Base-by-base conservation (phyloP, 768 basidiomycete species). In the Epithele typhae region DNA sequence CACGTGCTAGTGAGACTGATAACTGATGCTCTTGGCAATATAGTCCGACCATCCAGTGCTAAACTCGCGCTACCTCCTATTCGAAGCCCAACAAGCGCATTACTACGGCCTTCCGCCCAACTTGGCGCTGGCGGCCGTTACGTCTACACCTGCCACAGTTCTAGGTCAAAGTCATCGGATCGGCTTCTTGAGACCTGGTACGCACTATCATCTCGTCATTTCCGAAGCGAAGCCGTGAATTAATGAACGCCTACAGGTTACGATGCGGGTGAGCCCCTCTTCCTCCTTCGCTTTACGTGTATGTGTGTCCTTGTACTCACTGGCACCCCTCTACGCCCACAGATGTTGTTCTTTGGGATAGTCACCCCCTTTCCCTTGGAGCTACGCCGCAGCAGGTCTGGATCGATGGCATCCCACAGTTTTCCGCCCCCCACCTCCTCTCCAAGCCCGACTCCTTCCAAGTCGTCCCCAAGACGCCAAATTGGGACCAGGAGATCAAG, bases 331-430 rank as follows among this genome's bases (percentile, higher is more conserved):
- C 25, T n/a, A 32, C 11, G 2, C 27, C 7, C 27, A 30, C 27
- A 70, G 69, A 78, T 56, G 33, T 77, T 18, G 74, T 77, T 15
- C 62, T 77, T 12, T 87, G 85, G 84, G 83, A 87, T 47, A 78
- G 78, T 3, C 88, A 92, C 62, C 92, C 90, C 0, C 72, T 94
- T 21, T 59, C 77, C 0, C 70, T 92, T 3, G 90, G 89, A 18
- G 84, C 90, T 0, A 91, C 88, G 1, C 91, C 92, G 0, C 63
- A 69, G 3, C 89, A 92, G 57, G 88, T 91, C 0, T 89, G 76
- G 62, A 82, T 92, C 45, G 92, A 94, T 53, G 91, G 91, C 11
- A 84, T 92, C 45, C 61, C 80, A 0, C 92, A 93, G 61, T 58
- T 68, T 72, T 12, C 41, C 5, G 18, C 58, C 3, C 68, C 80